Conservation (phyloP, 192 early-diverging fungal genomes). For the Coemansia sp. region DNA sequence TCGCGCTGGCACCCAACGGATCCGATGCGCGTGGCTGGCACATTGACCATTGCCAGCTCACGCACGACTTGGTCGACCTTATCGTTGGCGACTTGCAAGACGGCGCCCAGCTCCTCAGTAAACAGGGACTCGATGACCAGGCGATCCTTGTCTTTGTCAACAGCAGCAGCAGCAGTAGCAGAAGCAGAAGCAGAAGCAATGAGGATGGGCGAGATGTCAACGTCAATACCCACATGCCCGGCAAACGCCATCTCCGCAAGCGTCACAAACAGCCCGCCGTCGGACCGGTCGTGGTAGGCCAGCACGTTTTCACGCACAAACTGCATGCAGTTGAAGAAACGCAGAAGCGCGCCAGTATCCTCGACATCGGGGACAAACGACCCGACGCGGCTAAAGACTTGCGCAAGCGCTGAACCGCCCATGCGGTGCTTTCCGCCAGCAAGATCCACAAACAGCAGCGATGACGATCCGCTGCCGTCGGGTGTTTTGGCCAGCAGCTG, state of each 20-base stretch:
- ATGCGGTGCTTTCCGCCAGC: slow-evolving; percentile 79
- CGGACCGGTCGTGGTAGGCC: slow-evolving; percentile 98
- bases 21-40: slow-evolving; percentile 63
- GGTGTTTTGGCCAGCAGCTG: slow-evolving; percentile 66
- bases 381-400: slow-evolving; percentile 85
- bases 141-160: slow-evolving; percentile 23
- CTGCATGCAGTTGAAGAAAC: slow-evolving; percentile 81
- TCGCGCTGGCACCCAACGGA: slow-evolving; percentile 22
- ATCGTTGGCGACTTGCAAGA: slow-evolving; percentile 75
- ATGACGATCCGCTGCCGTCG: neutral
- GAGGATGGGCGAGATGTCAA: slow-evolving; percentile 62
- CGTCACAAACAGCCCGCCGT: slow-evolving; percentile 95
- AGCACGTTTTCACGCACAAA: slow-evolving; percentile 57
- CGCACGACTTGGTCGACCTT: slow-evolving; percentile 58
- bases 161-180: neutral
- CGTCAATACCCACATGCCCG: slow-evolving; percentile 76
- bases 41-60: slow-evolving; percentile 41
- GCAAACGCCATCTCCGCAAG: slow-evolving; percentile 96
- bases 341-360: slow-evolving; percentile 61
- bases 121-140: slow-evolving; percentile 71
- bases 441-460: slow-evolving; percentile 85
- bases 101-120: slow-evolving; percentile 98
- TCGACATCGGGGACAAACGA: slow-evolving; percentile 85
- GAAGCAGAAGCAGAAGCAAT: neutral
- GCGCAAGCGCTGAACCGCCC: slow-evolving; percentile 92